Percentiles rank a stretch among this genome's conserved stretches.
Evolutionary conservation across 495 filamentous ascomycete species (phyloP).

Genomic region (Trichoderma erinaceum): DNA sequence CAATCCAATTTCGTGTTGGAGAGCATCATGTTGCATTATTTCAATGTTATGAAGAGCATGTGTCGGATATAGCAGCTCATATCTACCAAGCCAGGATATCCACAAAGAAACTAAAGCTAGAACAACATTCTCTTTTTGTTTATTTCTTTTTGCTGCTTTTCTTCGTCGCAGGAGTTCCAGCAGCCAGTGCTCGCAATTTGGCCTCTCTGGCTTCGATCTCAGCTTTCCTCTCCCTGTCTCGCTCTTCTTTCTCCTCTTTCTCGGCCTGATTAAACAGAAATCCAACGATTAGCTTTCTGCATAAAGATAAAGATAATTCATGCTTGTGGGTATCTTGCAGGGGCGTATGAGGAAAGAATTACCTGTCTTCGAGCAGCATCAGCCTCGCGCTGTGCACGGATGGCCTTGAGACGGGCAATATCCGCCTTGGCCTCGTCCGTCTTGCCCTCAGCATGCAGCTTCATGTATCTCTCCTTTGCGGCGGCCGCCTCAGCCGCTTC

Average conservation of each 20-base stretch:
- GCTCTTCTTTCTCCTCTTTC: constrained; percentile 65
- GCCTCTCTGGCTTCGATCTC: constrained; percentile 49
- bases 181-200: constrained; percentile 60
- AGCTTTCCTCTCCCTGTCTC: constrained; percentile 44
- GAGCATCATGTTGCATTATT: background rate
- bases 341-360: constrained; percentile 1
- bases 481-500: constrained; percentile 84
- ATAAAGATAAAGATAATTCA: constrained; percentile 14
- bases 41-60: background rate
- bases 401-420: constrained; percentile 70
- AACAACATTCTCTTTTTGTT: background rate
- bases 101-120: background rate
- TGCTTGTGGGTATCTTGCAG: background rate
- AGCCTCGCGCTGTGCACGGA: constrained; percentile 79
- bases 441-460: constrained; percentile 92
- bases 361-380: constrained; percentile 60
- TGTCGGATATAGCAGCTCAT: background rate
- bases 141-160: constrained; percentile 26
- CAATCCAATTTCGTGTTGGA: background rate
- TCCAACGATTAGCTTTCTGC: background rate
- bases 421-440: constrained; percentile 95
- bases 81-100: background rate
- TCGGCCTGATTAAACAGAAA: constrained; percentile 41
- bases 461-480: constrained; percentile 84
- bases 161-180: constrained; percentile 28